Percentiles rank a stretch among this genome's conserved stretches.
Evolutionary conservation across 2,329 filamentous ascomycete genomes (phyloP).

Genomic region (Apiospora sp.): DNA sequence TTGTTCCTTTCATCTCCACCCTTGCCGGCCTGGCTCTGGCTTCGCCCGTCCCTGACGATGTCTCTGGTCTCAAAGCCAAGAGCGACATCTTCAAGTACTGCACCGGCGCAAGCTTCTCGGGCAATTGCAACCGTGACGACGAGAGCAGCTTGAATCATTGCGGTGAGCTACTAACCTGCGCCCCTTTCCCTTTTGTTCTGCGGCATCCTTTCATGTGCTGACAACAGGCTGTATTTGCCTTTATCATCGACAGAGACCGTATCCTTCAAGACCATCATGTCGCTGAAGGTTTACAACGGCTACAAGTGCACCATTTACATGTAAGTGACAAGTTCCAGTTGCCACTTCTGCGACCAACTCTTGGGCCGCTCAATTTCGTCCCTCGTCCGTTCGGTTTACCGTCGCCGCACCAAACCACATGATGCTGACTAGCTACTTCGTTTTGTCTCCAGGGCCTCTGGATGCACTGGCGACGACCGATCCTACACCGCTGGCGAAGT

Average conservation of each 20-base stretch:
- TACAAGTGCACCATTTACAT: slow-evolving; percentile 14
- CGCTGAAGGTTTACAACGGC: not conserved
- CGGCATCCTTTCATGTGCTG: not conserved
- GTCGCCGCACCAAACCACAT: too few relatives aligned
- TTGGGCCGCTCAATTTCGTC: too few relatives aligned
- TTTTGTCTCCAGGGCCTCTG: not conserved
- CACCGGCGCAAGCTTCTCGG: not conserved
- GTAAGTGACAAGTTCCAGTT: not conserved
- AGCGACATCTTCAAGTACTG: not conserved
- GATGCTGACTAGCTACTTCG: not conserved
- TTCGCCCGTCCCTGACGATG: not conserved
- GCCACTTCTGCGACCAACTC: not conserved
- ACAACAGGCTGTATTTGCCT: not conserved
- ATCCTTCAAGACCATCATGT: not conserved
- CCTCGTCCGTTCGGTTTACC: too few relatives aligned
- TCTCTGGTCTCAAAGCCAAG: not conserved
- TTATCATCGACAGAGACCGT: not conserved
- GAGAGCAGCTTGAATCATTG: not conserved
- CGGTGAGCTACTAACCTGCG: not conserved
- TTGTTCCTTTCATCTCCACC: not conserved
- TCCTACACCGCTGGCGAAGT: not conserved
- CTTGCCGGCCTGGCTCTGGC: not conserved
- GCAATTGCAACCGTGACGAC: not conserved
- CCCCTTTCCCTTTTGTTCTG: not conserved
- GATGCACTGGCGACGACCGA: not conserved